Base-by-base conservation (phyloP, 495 filamentous ascomycete species). In the Daldinia caldariorum region DNA sequence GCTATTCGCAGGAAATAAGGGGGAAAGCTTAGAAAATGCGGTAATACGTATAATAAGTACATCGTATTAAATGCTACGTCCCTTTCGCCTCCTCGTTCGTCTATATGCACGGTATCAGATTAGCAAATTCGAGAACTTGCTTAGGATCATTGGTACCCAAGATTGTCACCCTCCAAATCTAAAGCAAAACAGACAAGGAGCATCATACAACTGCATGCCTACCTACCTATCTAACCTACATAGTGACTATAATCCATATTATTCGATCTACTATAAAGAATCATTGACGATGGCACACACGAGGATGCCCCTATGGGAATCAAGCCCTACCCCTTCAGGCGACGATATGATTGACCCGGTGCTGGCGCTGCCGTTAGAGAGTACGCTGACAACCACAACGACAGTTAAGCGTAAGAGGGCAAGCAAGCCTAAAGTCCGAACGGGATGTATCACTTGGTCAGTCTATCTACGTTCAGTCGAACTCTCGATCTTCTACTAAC, bases 391-490 rank as follows among this genome's bases (percentile, higher is more conserved):
- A 4, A 4, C 53, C 18, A 10, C 61, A 6, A 13, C 61, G 6
- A 20, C 49, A 10, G 32, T 61, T 9, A 73, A 73, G 16, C 71
- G 71, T 1, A 73, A 69, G 58, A 62, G 71, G 32, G 67, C 71
- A 32, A 73, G 71, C 67, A 67, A 66, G 45, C 71, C 71, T 7
- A 73, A 73, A 49, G 71, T 70, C 32, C 56, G 71, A 45, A 73
- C 71, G 13, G 71, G 71, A 1, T 73, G 71, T 59, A 70, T 73
- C 13, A 73, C 71, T 8, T 73, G 71, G 71, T 73, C 18, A 67
- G 70, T 65, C 39, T n/a, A 12, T 35, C 1, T 51, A 9, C 18
- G 9, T 9, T 39, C 22, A 22, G 43, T 12, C 18, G 22, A 49
- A 31, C 22, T 31, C 10, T 26, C 14, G 34, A 41, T 59, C 29